A percentile compares a stretch with the other conserved stretches of the same genome.
Conservation (phyloP, 208 protist genomes). For the Crithidia sp. region DNA sequence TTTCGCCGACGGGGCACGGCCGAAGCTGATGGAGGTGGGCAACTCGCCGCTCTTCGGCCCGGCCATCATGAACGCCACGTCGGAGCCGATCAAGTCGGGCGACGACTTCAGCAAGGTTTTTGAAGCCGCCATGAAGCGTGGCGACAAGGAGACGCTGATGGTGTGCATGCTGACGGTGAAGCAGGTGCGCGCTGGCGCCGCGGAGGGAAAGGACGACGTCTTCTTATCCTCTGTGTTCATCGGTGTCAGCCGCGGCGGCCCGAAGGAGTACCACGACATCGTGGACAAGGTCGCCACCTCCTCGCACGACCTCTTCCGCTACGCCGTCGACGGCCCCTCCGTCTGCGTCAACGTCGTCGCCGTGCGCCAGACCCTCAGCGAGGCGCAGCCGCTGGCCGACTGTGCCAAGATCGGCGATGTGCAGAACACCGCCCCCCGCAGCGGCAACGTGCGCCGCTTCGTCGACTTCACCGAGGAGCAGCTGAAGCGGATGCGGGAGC, state of each 20-base stretch:
- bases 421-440: conserved; percentile 54
- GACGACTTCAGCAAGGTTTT: conserved; percentile 37
- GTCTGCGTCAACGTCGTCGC: conserved; percentile 45
- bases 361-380: conserved; percentile 30
- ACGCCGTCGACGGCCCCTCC: conserved; percentile 48
- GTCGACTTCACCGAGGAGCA: conserved; percentile 50
- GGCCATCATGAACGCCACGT: conserved; percentile 38
- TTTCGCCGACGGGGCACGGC: conserved; percentile 24
- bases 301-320: conserved; percentile 47
- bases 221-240: conserved; percentile 52
- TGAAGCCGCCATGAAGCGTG: conserved; percentile 32
- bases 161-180: conserved; percentile 58
- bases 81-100: conserved; percentile 25
- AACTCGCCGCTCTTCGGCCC: conserved; percentile 63
- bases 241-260: conserved; percentile 38
- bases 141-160: conserved; percentile 34
- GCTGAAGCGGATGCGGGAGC: conserved; percentile 27
- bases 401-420: conserved; percentile 43
- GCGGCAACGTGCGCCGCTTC: conserved; percentile 70
- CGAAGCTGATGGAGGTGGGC: conserved; percentile 36
- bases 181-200: conserved; percentile 31
- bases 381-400: conserved; percentile 31
- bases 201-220: conserved; percentile 37
- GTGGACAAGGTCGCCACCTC: conserved; percentile 29
- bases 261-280: conserved; percentile 37